Base-by-base conservation (phyloP, 805 yeast genomes). In the Metschnikowia similis region DNA sequence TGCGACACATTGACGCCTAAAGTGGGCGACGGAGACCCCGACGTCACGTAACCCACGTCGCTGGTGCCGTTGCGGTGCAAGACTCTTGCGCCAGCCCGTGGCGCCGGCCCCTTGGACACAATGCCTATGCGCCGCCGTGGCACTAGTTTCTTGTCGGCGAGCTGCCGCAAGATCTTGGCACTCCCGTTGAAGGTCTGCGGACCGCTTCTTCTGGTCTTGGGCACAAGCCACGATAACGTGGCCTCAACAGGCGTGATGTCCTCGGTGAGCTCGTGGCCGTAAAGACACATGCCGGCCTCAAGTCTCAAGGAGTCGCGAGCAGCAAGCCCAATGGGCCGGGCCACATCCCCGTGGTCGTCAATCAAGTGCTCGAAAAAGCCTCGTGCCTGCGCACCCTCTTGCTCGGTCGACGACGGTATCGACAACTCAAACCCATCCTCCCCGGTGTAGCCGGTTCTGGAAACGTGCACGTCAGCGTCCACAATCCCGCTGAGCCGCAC, bases 211-310 rank as follows among this genome's bases (percentile, higher is more conserved):
- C 97, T 83, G 13, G 81, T 64, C 72, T 90, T 89, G 35, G 96
- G 87, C 41, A 94, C 78, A 45, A 90, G 80, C 99, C 99, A 94
- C 45, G 90, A 78, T 56, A 94, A 77, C 0, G 94, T 82, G 0
- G 94, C 95, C 59, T 90, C 95, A 4, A 92, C 82, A 9, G 99
- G 99, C 2, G 96, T 85, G 30, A 80, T 82, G 10, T 71, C 66
- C 58, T 89, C 96, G 54, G 79, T 80, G 60, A 94, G 76, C 68
- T 94, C 99, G 65, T 90, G 87, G 2, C 99, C 99, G 62, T 94
- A 94, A 48, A 94, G 76, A 69, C 99, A 94, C 97, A 94, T 88
- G 31, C 99, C 99, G 4, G 99, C 99, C 72, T 94, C 99, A 47
- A 94, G 73, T 63, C 99, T 82, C 57, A 94, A 76, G 9, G 97